Percentiles rank a stretch among this genome's conserved stretches.
Conservation (phyloP, 345 rosid species). For the Rhodamnia argentea region DNA sequence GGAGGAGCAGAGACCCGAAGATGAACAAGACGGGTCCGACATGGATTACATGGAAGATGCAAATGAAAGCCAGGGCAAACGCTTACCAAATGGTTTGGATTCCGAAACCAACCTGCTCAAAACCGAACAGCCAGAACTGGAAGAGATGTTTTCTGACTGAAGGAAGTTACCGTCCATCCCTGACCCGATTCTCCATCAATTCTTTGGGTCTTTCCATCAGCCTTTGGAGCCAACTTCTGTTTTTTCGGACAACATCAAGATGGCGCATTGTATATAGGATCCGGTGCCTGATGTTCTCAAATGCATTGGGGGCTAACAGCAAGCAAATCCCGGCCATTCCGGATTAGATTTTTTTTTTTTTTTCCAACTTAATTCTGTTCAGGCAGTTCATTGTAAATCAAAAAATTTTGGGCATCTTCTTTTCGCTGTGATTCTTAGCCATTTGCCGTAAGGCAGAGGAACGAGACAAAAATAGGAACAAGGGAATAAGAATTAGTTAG, state of each 20-base stretch:
- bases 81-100: not conserved
- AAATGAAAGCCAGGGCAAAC: conserved; percentile 7
- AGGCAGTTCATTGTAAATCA: not conserved
- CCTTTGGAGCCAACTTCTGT: not conserved
- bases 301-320: not conserved
- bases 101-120: conserved; percentile 1
- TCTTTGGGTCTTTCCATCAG: not conserved
- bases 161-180: not conserved
- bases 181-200: not conserved
- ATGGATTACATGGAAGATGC: conserved; percentile 22
- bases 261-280: not conserved
- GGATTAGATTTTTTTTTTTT: not conserved
- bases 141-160: conserved; percentile 34
- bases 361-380: not conserved
- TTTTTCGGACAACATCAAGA: not conserved
- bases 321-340: not conserved
- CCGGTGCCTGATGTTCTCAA: not conserved
- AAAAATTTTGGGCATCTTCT: not conserved
- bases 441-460: conserved; percentile 3
- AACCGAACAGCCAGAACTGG: conserved; percentile 24
- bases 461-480: not conserved
- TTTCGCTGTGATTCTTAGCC: not conserved
- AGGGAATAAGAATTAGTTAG: not conserved
- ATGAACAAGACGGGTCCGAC: conserved; percentile 36
- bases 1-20: conserved; percentile 24